These are phyloP conservation scores for Clitoria ternatea DNA, from an alignment of 306 rosid species.

Conservation along the genomic window DNA sequence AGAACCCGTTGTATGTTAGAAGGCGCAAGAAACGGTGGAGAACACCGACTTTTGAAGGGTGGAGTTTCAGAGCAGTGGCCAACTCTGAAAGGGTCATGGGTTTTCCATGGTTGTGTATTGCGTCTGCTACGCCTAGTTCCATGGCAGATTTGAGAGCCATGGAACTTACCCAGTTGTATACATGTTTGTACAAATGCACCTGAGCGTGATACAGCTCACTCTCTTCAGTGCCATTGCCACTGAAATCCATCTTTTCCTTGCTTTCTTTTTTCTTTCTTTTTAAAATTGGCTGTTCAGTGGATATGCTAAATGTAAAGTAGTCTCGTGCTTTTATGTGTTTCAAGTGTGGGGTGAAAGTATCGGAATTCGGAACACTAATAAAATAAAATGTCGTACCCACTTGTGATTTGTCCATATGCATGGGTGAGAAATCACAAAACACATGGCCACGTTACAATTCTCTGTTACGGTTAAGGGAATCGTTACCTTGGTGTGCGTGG, in stretches of 20 bases:
- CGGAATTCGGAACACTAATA: too few relatives aligned
- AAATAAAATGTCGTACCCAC: too few relatives aligned
- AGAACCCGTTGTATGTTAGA: slow-evolving; percentile 39
- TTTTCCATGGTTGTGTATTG: slow-evolving; percentile 40
- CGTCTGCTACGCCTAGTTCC: slow-evolving; percentile 47
- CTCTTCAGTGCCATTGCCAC: not conserved
- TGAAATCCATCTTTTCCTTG: slow-evolving; percentile 24
- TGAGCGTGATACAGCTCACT: slow-evolving; percentile 41
- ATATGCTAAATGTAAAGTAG: not conserved
- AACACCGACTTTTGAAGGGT: slow-evolving; percentile 5
- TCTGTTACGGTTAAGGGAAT: too few relatives aligned
- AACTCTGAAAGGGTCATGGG: slow-evolving; percentile 41
- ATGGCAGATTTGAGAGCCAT: slow-evolving; percentile 46
- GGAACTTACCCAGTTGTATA: slow-evolving; percentile 32
- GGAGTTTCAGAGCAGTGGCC: slow-evolving; percentile 36
- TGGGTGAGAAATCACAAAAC: too few relatives aligned
- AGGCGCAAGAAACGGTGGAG: slow-evolving; percentile 37
- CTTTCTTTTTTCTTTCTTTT: not conserved
- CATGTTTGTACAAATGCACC: slow-evolving; percentile 45
- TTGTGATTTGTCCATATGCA: too few relatives aligned
- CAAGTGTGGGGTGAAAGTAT: too few relatives aligned
- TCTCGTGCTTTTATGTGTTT: not conserved
- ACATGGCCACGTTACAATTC: too few relatives aligned
- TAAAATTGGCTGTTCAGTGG: not conserved
- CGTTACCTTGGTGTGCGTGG: too few relatives aligned